Conservation (phyloP, 2,329 filamentous ascomycete species). For the Beauveria pseudobassiana region DNA sequence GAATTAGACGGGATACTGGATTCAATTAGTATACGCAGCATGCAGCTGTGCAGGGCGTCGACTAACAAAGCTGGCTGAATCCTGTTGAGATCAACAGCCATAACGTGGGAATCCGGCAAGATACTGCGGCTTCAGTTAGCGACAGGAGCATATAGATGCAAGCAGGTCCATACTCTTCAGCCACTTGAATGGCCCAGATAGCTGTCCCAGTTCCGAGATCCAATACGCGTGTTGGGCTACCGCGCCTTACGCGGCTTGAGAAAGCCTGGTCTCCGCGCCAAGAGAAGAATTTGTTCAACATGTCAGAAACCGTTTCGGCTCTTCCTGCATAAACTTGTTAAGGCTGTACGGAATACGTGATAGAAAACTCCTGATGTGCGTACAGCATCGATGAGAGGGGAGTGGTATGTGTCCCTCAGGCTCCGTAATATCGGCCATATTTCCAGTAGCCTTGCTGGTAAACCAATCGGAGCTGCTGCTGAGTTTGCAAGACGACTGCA, state of each 20-base stretch:
- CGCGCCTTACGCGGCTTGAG: conserved; percentile 13
- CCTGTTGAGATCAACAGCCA: conserved; percentile 32
- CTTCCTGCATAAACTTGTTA: conserved; percentile 37
- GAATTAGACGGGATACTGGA: conserved; percentile 61
- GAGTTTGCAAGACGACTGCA: no score
- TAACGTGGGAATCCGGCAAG: conserved; percentile 22
- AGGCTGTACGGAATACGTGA: no score
- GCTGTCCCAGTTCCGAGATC: conserved; percentile 80
- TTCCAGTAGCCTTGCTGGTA: no score
- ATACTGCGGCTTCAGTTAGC: background rate
- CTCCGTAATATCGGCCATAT: no score
- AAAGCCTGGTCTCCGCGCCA: conserved; percentile 42
- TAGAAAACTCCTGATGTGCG: no score
- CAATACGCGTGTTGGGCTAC: conserved; percentile 29
- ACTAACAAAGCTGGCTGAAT: conserved; percentile 30
- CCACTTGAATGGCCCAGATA: conserved; percentile 86
- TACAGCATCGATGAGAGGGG: no score
- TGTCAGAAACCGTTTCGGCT: conserved; percentile 70
- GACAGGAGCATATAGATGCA: background rate
- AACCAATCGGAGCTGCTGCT: no score
- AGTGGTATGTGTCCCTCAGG: no score
- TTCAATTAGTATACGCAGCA: conserved; percentile 14
- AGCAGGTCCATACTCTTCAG: conserved; percentile 50
- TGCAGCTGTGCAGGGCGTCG: background rate
- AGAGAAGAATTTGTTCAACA: conserved; percentile 45